Base-by-base conservation (phyloP, 441 rosid species). In the Aquilaria agallochum region DNA sequence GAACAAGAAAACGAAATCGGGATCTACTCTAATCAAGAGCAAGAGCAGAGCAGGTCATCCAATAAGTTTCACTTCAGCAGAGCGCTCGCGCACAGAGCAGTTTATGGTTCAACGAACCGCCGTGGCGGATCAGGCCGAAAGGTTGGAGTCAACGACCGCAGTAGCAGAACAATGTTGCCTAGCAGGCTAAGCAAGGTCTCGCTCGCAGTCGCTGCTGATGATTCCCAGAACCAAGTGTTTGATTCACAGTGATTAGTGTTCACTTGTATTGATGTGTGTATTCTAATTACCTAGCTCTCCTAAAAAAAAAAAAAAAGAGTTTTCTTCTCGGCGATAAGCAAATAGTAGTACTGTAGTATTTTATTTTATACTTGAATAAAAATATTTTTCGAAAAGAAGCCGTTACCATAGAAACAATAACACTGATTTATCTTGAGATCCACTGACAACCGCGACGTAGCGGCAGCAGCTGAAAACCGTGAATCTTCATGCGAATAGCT, bases 151-250 rank as follows among this genome's bases (percentile, higher is more conserved):
- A 60, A 42, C 49, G 77, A 78, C 15, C 74, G 13, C 32, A 79
- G 32, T 15, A 75, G 20, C 32, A 79, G 32, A 68, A 30, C 78
- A 42, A 36, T 36, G 42, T 64, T 60, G 40, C 87, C 79, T 0
- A 82, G 90, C 33, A 74, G 90, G 74, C 78, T 82, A 15, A 82
- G 85, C 76, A 82, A 68, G 72, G 90, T 80, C 57, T 76, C 86
- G 0, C 44, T 69, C 65, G 80, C 80, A 42, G 78, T 69, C 65
- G 80, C 80, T 48, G 78, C 82, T 58, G 74, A 76, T 56, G 75
- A 68, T 50, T 45, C 50, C 14, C 68, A 65, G 47, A 56, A 73
- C 34, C 69, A 71, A 31, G 33, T 36, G 42, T 36, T 36, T 1
- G 5, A 36, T 8, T 36, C 42, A 3, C 42, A 36, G 5, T 36